phyloP scores from a whole-genome alignment of 164 flowering plant genomes.

The Sextonia rubra region DNA sequence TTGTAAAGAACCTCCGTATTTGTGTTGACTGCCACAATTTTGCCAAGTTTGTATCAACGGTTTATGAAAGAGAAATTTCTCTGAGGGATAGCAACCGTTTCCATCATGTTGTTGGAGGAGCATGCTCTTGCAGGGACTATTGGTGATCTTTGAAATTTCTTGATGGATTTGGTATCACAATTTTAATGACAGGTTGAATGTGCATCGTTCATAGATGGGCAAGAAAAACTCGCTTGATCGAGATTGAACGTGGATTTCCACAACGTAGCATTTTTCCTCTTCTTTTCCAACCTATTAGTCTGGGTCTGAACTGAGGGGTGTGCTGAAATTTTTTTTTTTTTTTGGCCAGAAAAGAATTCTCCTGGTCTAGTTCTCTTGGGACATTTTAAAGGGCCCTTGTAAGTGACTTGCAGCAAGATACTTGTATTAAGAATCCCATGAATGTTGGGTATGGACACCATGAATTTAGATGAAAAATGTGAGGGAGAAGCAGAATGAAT shows the following conservation, averaged over 20 bases:
- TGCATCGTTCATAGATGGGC: not conserved
- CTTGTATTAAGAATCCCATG: too few species aligned
- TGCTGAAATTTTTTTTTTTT: too few species aligned
- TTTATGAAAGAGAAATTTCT: conserved; percentile 12
- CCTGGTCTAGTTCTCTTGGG: too few species aligned
- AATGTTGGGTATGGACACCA: too few species aligned
- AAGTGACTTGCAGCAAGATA: too few species aligned
- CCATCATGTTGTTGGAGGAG: conserved; percentile 9
- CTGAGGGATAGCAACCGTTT: conserved; percentile 18
- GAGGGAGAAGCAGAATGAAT: too few species aligned
- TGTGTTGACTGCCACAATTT: conserved; percentile 23
- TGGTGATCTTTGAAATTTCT: conserved; percentile 7
- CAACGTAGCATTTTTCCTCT: not conserved
- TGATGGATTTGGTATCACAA: not conserved
- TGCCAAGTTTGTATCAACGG: conserved; percentile 16
- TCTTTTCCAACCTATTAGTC: not conserved
- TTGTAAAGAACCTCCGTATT: conserved; percentile 19
- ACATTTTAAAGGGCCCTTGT: too few species aligned
- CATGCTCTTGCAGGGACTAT: conserved; percentile 22
- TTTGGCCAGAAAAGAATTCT: too few species aligned
- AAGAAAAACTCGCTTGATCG: not conserved
- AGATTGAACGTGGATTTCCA: not conserved
- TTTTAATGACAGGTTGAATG: not conserved
- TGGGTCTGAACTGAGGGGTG: not conserved
- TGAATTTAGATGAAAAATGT: too few species aligned